Base-by-base conservation (phyloP, 108 stramenopile genomes). In the Pseudonitzschia multiseries region DNA sequence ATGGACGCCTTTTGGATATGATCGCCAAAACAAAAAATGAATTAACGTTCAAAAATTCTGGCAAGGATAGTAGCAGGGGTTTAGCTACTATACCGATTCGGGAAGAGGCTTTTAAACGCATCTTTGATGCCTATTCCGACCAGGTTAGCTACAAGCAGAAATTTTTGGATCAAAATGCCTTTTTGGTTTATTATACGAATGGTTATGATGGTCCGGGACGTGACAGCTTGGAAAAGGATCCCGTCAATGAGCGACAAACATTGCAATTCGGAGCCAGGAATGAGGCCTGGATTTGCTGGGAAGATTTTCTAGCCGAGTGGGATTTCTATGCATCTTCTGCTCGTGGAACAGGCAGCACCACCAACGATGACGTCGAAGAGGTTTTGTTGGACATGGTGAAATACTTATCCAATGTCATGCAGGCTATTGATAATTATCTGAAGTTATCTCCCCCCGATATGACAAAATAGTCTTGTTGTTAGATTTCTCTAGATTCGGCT, bases 181-280 rank as follows among this genome's bases (percentile, higher is more conserved):
- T 94, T 77, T 73, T 94, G 57, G 90, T 94, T 0, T 94, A 94
- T 51, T 94, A 94, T 63, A 90, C 93, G 29, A 84, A 89, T 66
- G 93, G 93, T 50, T 94, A 86, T 73, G 93, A 94, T 81, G 93
- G 93, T 41, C 87, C 89, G 28, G 81, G 80, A 26, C 73, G 93
- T 50, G 79, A 86, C 0, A 68, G 28, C 13, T 88, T 94, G 44
- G 92, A 93, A 75, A 71, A 33, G 36, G 50, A 54, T 26, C 78
- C 76, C 17, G 73, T 76, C 63, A 79, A 68, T 18, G 75, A 80
- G 48, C 32, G 60, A 21, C 93, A 94, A 70, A 87, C 86, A 10
- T 14, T 70, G 57, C 93, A 94, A 71, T 94, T 88, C 73, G 93
- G 93, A 10, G 66, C 74, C 0, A 78, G 93, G 32, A 94, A 94